phyloP scores from a whole-genome alignment of 257 asterid genomes.

The Jacaranda mimosifolia region DNA sequence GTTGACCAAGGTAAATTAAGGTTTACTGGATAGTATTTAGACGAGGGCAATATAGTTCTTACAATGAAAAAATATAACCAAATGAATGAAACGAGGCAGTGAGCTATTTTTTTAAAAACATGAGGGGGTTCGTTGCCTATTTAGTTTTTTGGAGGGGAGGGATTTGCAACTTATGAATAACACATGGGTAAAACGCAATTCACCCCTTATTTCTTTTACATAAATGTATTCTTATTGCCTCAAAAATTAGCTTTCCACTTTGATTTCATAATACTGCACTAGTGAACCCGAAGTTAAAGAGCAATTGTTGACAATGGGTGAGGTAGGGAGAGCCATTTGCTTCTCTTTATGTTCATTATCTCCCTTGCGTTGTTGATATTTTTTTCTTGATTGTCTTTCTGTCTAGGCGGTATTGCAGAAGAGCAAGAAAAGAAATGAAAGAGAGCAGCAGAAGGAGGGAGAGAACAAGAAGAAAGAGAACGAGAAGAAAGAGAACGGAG shows the following conservation, averaged over 20 bases:
- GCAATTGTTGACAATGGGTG: slow-evolving; percentile 36
- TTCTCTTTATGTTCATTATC: background rate
- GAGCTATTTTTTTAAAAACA: too few species aligned
- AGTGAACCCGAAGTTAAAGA: background rate
- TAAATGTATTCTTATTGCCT: slow-evolving; percentile 2
- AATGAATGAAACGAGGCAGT: too few species aligned
- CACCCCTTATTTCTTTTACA: slow-evolving; percentile 1
- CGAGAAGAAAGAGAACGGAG: slow-evolving; percentile 38
- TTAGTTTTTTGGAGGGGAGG: too few species aligned
- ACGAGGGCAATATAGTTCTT: too few species aligned
- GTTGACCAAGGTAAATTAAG: too few species aligned
- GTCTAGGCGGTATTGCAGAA: slow-evolving; percentile 35
- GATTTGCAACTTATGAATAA: too few species aligned
- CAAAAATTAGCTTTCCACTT: slow-evolving; percentile 20
- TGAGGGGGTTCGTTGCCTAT: too few species aligned
- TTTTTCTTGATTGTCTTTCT: background rate
- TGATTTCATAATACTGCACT: background rate
- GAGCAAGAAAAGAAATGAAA: slow-evolving; percentile 31
- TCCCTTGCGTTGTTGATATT: background rate
- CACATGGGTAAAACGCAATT: too few species aligned
- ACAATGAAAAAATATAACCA: too few species aligned
- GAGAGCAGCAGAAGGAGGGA: slow-evolving; percentile 42
- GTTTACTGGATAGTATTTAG: too few species aligned
- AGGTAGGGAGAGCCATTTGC: slow-evolving; percentile 32
- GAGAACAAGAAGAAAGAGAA: slow-evolving; percentile 42